Conservation (phyloP, 371 early-diverging fungal species). For the Agmasoma carcini region DNA sequence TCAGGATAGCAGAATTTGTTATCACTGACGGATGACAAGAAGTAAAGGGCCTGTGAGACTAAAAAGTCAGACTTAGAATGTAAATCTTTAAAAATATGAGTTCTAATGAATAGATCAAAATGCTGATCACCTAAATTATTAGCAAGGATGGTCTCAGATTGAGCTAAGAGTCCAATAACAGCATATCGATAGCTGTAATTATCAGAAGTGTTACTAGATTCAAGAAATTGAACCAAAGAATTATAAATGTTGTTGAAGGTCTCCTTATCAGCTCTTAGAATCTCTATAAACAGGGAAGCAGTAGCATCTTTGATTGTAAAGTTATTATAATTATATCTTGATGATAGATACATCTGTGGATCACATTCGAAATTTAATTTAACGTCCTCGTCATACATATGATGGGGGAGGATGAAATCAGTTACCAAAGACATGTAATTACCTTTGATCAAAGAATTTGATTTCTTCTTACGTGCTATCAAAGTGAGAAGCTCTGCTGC, state of each 20-base stretch:
- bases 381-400: conserved; percentile 30
- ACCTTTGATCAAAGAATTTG: conserved; percentile 22
- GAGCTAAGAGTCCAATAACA: conserved; percentile 40
- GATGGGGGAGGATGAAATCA: conserved; percentile 39
- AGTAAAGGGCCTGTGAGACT: conserved; percentile 49
- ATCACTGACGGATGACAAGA: conserved; percentile 22
- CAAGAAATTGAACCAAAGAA: conserved; percentile 21
- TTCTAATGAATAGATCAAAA: conserved; percentile 26
- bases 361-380: conserved; percentile 44
- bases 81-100: conserved; percentile 37
- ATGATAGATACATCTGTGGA: conserved; percentile 44
- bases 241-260: conserved; percentile 11
- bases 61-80: conserved; percentile 30
- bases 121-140: conserved; percentile 17
- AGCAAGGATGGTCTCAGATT: conserved; percentile 17
- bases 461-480: conserved; percentile 13
- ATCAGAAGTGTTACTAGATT: conserved; percentile 11
- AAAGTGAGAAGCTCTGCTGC: conserved; percentile 34
- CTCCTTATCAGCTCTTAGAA: conserved; percentile 31
- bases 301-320: conserved; percentile 20
- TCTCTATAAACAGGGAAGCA: conserved; percentile 38
- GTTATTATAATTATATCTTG: conserved; percentile 41
- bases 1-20: not conserved
- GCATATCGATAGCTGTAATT: conserved; percentile 33
- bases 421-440: conserved; percentile 26